Evolutionary conservation across 2,329 filamentous ascomycete genomes (phyloP), one percentile per base, ranked within the genome.

Genomic region (Ceratocystis destructans): DNA sequence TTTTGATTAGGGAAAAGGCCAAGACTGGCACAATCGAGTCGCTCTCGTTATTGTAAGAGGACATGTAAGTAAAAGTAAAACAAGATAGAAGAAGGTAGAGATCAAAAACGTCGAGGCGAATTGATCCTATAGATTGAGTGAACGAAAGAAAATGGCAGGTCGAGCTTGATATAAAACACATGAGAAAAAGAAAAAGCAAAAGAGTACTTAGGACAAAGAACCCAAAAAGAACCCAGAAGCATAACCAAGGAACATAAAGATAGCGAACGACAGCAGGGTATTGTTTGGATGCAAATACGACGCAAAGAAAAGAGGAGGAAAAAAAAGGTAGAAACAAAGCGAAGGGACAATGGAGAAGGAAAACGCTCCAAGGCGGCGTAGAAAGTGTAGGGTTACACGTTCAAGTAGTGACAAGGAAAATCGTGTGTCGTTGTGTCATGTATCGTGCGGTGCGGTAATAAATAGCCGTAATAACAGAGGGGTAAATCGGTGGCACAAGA

Each of bases 281-380:
- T 68, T 67, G 66, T 64, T 64, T 61, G 66, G 59, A 68, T 68
- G 66, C 66, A 65, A 25, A 65, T 64, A 65, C 57, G 41, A 63
- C 25, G 61, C 37, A 65, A 46, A 62, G 25, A 45, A 46, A 41
- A 57, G 8, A 41, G n/a, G n/a, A 17, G 41, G 8, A 63, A 37
- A 41, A 41, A 62, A 41, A 31, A 62, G 33, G 22, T 25, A 62
- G 48, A 67, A 22, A 55, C 28, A 61, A 37, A 63, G 62, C 28
- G 15, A 65, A 15, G 64, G 28, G 48, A 17, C 7, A 46, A 28
- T 37, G 62, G 50, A 50, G n/a, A 41, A 62, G 57, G 61, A 50
- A n/a, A 59, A 62, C 50, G 65, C 48, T 41, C n/a, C 20, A 66
- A 46, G 41, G 55, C 22, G 10, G 10, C 45, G 31, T 66, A 44